A percentile compares a stretch with the other conserved stretches of the same genome.
Evolutionary conservation across 208 protist genomes (phyloP).

Genomic region (Trypanosomatidae sp.): DNA sequence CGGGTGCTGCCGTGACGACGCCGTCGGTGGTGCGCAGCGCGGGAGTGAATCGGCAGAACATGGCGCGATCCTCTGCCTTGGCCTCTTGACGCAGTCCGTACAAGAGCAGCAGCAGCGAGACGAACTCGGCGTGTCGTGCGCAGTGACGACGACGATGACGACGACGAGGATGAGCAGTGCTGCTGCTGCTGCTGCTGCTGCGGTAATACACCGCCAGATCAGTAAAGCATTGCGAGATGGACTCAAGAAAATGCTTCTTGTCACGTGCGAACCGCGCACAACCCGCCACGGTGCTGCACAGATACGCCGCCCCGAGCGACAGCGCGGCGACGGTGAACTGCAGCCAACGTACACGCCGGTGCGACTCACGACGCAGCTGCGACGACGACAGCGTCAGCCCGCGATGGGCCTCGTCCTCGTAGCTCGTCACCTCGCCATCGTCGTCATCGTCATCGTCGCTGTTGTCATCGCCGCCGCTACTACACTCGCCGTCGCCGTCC

Average conservation of each 20-base stretch:
- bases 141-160: too few species aligned
- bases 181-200: slow-evolving; percentile 34
- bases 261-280: slow-evolving; percentile 52
- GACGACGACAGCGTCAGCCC: neutral
- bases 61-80: slow-evolving; percentile 62
- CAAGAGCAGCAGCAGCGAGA: slow-evolving; percentile 64
- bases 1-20: slow-evolving; percentile 9
- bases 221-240: slow-evolving; percentile 78
- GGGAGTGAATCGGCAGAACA: slow-evolving; percentile 34
- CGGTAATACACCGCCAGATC: slow-evolving; percentile 66
- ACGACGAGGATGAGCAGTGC: too few species aligned
- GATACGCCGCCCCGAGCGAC: slow-evolving; percentile 36
- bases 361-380: slow-evolving; percentile 15
- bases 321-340: slow-evolving; percentile 76
- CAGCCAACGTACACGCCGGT: slow-evolving; percentile 52
- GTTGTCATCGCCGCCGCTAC: slow-evolving; percentile 3
- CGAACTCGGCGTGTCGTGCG: slow-evolving; percentile 61
- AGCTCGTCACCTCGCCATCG: slow-evolving; percentile 3
- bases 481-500: too few species aligned
- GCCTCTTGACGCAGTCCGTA: slow-evolving; percentile 64
- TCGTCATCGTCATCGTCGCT: slow-evolving; percentile 4
- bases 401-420: slow-evolving; percentile 7
- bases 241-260: slow-evolving; percentile 79
- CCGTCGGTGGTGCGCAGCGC: slow-evolving; percentile 11
- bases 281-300: slow-evolving; percentile 40